These are phyloP conservation scores for Neurospora sp. DNA, from an alignment of 495 filamentous ascomycete genomes.

Conservation along the genomic window DNA sequence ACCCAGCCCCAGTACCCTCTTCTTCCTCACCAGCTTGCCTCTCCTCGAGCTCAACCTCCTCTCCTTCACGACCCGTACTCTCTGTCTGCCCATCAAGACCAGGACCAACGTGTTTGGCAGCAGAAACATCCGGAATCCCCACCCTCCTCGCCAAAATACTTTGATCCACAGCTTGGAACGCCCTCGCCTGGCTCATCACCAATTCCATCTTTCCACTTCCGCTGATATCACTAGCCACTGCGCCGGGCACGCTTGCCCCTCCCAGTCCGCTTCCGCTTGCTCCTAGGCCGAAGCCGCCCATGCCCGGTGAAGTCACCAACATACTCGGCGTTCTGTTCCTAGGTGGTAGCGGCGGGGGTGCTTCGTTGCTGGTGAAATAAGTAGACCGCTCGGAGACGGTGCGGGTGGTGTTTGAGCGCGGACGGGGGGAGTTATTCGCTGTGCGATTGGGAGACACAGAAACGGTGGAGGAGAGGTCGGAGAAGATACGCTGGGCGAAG, in stretches of 20 bases:
- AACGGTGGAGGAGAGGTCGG: conserved; percentile 26
- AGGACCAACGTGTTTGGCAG: neutral
- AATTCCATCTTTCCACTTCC: neutral
- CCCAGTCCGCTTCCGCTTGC: neutral
- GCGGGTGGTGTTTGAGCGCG: neutral
- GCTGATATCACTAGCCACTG: conserved; percentile 6
- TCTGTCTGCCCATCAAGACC: neutral
- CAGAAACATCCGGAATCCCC: conserved; percentile 21
- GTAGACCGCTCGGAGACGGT: neutral
- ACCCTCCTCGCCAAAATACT: conserved; percentile 38
- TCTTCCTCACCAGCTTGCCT: conserved; percentile 14
- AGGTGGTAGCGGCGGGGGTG: neutral
- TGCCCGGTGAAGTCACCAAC: neutral
- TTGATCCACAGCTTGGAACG: conserved; percentile 44
- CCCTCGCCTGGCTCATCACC: conserved; percentile 33
- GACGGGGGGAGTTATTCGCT: neutral
- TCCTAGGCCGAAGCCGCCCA: neutral
- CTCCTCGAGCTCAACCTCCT: conserved; percentile 12
- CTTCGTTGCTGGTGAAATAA: neutral
- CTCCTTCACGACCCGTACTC: conserved; percentile 5
- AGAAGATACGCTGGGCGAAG: conserved; percentile 46
- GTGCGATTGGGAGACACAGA: neutral
- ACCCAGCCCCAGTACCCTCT: conserved; percentile 12
- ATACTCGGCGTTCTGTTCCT: neutral
- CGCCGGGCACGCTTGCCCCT: conserved; percentile 1